These are phyloP conservation scores for Phalaenopsis aphrodite DNA, from an alignment of 106 monocot genomes.

Conservation along the genomic window DNA sequence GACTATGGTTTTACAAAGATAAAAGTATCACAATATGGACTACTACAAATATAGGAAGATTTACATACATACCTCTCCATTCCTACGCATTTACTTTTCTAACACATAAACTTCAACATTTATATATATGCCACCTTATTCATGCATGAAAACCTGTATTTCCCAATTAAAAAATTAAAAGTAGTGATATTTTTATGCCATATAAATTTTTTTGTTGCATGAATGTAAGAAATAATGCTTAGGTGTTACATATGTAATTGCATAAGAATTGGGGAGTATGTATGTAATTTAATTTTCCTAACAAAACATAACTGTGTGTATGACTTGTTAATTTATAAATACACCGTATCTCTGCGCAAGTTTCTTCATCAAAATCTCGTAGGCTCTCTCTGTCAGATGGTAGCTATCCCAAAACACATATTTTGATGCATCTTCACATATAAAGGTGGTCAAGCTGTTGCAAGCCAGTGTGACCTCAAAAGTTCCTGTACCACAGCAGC, in stretches of 20 bases:
- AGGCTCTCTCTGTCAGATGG: constrained; percentile 35
- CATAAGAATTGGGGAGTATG: no score
- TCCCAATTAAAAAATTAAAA: no score
- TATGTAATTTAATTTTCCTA: background rate
- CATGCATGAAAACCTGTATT: no score
- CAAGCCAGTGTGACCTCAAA: constrained; percentile 27
- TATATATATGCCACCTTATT: no score
- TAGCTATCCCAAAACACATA: constrained; percentile 44
- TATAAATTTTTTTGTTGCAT: no score
- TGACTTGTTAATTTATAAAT: background rate
- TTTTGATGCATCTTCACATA: constrained; percentile 29
- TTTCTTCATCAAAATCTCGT: constrained; percentile 21
- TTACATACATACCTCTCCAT: no score
- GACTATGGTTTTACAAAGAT: background rate
- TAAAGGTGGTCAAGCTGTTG: constrained; percentile 23
- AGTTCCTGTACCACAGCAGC: constrained; percentile 45
- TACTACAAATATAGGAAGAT: background rate
- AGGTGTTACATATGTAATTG: no score
- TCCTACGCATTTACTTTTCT: no score
- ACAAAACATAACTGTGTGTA: background rate
- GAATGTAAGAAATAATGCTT: no score
- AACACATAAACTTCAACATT: no score
- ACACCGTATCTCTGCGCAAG: constrained; percentile 15
- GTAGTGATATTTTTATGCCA: no score
- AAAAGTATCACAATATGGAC: background rate